These are phyloP conservation scores for Dendrobium catenatum DNA, from an alignment of 106 monocot genomes.

Conservation along the genomic window DNA sequence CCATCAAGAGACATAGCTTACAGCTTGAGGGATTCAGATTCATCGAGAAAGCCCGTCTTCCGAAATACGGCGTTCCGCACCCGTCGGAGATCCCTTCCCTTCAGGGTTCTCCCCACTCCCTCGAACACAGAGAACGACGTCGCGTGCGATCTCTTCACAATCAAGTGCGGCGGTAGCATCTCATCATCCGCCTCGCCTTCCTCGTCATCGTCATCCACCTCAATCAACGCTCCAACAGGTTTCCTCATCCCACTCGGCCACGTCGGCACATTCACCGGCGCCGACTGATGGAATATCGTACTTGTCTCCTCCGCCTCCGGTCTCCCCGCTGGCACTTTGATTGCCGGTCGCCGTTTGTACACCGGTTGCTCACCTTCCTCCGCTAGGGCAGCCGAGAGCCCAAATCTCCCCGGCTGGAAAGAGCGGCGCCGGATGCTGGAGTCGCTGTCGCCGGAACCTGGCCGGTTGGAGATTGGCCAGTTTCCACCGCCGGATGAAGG, in stretches of 20 bases:
- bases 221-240: not conserved
- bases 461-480: slow-evolving; percentile 2
- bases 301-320: not conserved
- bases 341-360: slow-evolving; percentile 9
- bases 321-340: not conserved
- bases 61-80: slow-evolving; percentile 71
- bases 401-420: slow-evolving; percentile 30
- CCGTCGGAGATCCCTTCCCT: slow-evolving; percentile 74
- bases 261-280: slow-evolving; percentile 60
- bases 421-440: not conserved
- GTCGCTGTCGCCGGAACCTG: not conserved
- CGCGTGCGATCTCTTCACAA: slow-evolving; percentile 59
- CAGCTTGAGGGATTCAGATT: not conserved
- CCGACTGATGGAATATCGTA: slow-evolving; percentile 32
- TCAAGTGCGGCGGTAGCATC: slow-evolving; percentile 84
- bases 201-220: slow-evolving; percentile 16
- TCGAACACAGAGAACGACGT: slow-evolving; percentile 72
- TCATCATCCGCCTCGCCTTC: slow-evolving; percentile 40
- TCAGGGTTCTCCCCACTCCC: slow-evolving; percentile 79
- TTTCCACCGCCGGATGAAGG: not conserved
- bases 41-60: slow-evolving; percentile 55
- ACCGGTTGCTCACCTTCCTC: slow-evolving; percentile 10
- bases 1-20: not conserved
- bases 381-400: slow-evolving; percentile 48
- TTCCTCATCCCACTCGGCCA: slow-evolving; percentile 32